Evolutionary conservation across 2,329 filamentous ascomycete species (phyloP).

Genomic region (Fusarium illudens): DNA sequence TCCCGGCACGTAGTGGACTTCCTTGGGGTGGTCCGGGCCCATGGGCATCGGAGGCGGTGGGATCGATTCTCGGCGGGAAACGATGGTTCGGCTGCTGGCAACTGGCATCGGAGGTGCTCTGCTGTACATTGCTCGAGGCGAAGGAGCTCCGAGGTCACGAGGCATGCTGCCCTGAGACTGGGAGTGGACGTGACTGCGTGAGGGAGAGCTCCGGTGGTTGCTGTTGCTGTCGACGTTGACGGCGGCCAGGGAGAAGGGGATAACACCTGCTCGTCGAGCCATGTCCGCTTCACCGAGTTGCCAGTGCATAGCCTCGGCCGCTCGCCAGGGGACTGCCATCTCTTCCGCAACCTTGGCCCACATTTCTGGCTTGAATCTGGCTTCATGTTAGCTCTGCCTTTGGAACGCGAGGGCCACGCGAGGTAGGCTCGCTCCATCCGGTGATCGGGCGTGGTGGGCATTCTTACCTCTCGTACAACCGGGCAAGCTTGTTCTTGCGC

Average conservation of each 20-base stretch:
- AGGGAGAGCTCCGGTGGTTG: slow-evolving; percentile 50
- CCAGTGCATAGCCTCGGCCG: slow-evolving; percentile 98
- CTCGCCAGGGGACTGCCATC: slow-evolving; percentile 93
- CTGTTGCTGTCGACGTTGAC: slow-evolving; percentile 58
- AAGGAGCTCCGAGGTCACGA: slow-evolving; percentile 53
- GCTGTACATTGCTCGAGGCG: slow-evolving; percentile 53
- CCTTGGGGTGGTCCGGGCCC: slow-evolving; percentile 42
- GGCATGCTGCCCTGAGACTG: slow-evolving; percentile 58
- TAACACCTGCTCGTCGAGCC: slow-evolving; percentile 88
- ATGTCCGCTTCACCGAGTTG: slow-evolving; percentile 93
- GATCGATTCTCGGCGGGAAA: slow-evolving; percentile 54
- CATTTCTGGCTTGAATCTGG: slow-evolving; percentile 96
- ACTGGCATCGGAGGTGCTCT: slow-evolving; percentile 48
- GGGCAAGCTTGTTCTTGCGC: slow-evolving; percentile 94
- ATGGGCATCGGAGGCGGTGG: slow-evolving; percentile 44
- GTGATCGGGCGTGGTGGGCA: not conserved
- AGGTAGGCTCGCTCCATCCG: not conserved
- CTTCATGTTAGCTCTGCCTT: slow-evolving; percentile 26
- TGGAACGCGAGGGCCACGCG: not conserved
- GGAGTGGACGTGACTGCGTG: slow-evolving; percentile 52
- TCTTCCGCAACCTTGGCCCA: slow-evolving; percentile 96
- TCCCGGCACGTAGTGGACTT: slow-evolving; percentile 47
- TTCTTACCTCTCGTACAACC: slow-evolving; percentile 87
- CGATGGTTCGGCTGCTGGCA: slow-evolving; percentile 48
- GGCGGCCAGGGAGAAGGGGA: slow-evolving; percentile 78